phyloP scores from a whole-genome alignment of 257 asterid genomes.

The Apocynum venetum region DNA sequence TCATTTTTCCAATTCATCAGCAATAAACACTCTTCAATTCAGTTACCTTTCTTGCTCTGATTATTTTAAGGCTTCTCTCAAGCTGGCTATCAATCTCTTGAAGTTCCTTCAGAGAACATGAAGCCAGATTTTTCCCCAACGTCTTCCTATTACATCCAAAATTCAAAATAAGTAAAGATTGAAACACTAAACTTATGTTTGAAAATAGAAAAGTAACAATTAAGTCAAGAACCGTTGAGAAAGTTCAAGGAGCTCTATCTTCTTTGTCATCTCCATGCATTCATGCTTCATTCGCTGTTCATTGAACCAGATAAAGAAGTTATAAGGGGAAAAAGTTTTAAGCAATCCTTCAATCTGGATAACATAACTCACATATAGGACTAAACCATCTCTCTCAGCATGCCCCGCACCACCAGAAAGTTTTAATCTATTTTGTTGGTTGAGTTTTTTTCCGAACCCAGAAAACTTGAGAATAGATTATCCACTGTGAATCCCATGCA shows the following conservation, averaged over 20 bases:
- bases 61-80: slow-evolving; percentile 48
- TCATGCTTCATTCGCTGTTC: slow-evolving; percentile 57
- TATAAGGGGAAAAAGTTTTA: background rate
- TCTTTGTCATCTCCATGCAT: slow-evolving; percentile 40
- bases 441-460: background rate
- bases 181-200: background rate
- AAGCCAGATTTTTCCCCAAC: slow-evolving; percentile 55
- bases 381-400: background rate
- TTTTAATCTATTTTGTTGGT: too few relatives aligned
- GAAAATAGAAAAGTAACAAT: background rate
- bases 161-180: background rate
- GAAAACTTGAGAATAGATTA: background rate
- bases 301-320: slow-evolving; percentile 3
- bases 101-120: slow-evolving; percentile 55
- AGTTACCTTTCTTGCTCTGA: slow-evolving; percentile 56
- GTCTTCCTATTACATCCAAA: slow-evolving; percentile 39
- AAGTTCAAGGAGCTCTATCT: slow-evolving; percentile 56
- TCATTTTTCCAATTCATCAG: background rate
- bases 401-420: background rate
- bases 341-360: background rate
- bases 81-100: slow-evolving; percentile 55
- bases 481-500: background rate
- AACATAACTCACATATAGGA: background rate
- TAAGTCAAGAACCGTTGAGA: slow-evolving; percentile 45
- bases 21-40: background rate